A percentile compares a stretch with the other conserved stretches of the same genome.
phyloP scores from a whole-genome alignment of 495 filamentous ascomycete genomes.

The Neurospora hispaniola region DNA sequence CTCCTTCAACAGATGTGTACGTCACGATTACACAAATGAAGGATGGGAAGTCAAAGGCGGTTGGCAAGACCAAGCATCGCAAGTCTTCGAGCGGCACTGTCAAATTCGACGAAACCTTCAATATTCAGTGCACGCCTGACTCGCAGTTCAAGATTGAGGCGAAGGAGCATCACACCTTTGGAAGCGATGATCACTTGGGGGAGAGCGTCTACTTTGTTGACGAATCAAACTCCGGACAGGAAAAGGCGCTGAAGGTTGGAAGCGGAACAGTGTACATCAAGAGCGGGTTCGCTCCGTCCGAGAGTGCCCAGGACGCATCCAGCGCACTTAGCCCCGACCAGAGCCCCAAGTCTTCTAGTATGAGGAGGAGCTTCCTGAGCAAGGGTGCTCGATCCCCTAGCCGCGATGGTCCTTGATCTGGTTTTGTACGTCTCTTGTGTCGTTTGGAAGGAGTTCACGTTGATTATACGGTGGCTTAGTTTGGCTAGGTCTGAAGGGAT shows the following conservation, averaged over 20 bases:
- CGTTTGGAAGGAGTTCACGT: neutral
- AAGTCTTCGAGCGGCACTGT: slow-evolving; percentile 54
- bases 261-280: slow-evolving; percentile 55
- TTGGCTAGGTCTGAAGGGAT: neutral
- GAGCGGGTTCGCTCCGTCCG: slow-evolving; percentile 44
- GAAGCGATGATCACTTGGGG: slow-evolving; percentile 68
- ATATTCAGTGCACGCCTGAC: slow-evolving; percentile 66
- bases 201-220: slow-evolving; percentile 83
- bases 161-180: slow-evolving; percentile 72
- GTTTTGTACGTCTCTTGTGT: neutral
- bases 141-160: slow-evolving; percentile 78
- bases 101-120: slow-evolving; percentile 70
- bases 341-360: slow-evolving; percentile 44
- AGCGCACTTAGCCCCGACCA: slow-evolving; percentile 24
- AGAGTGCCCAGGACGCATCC: slow-evolving; percentile 9
- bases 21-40: slow-evolving; percentile 56
- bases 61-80: slow-evolving; percentile 77
- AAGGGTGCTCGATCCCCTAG: slow-evolving; percentile 32
- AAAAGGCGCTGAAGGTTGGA: slow-evolving; percentile 65
- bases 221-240: slow-evolving; percentile 60
- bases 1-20: slow-evolving; percentile 67
- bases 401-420: neutral
- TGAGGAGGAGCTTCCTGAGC: slow-evolving; percentile 37
- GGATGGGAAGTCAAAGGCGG: slow-evolving; percentile 56
- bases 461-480: neutral